Conservation (phyloP, 176 grass and related monocot genomes). For the sorghum (Sorghum bicolor) region Sorghum_bicolor_NCBIv3 NC_012878.2:4606501-4607000, state of each 20-base stretch:
- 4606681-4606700: not conserved
- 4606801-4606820: not conserved
- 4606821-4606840: not conserved
- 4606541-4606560: not conserved
- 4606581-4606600: not conserved
- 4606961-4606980: not conserved
- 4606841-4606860: not conserved
- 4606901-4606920: not conserved
- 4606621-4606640: not conserved
- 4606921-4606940: not conserved
- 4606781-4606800: not conserved
- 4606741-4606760: not conserved
- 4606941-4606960: not conserved
- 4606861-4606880: not conserved
- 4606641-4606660: not conserved
- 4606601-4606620: not conserved
- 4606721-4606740: not conserved
- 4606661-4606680: not conserved
- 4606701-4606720: not conserved
- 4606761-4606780: not conserved
- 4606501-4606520: not conserved
- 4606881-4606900: not conserved
- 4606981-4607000: not conserved
- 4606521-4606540: not conserved
- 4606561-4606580: not conserved